Evolutionary conservation across 208 protist genomes (phyloP), one percentile per base, ranked within the genome.

Genomic region (Acanthamoeba lenticulata): DNA sequence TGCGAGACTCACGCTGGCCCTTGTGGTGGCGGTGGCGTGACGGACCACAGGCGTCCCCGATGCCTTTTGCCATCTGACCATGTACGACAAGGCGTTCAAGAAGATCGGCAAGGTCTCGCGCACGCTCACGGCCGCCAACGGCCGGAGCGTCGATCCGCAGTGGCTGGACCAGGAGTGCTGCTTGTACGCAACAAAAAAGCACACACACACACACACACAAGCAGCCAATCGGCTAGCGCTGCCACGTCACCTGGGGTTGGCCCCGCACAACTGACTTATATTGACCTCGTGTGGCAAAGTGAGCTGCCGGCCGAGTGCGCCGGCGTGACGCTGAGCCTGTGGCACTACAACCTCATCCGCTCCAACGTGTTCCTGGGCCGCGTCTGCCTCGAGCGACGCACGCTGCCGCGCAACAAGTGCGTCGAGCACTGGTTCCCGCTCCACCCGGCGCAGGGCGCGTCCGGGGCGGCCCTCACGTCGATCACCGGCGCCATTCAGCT

Each of bases 381-480:
- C 24, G 45, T 81, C 1, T 81, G 69, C n/a, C 69, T 81, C 13
- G 69, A 81, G 40, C 69, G 69, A 1, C 69, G 45, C 24, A 81
- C 69, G n/a, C 69, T 81, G 0, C 69, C 69, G 17, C 69, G 69
- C 69, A 81, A 81, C 40, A 81, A 47, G 69, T 47, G n/a, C 0
- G 40, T 81, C 36, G 69, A 81, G 40, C 69, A 81, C 27, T 81
- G 69, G 69, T 81, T 81, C 3, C 69, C 69, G 27, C 69, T 81
- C 0, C 69, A 81, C 27, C 69, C 69, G 15, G 45, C 24, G 69
- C 6, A 81, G 40, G 36, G 21, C 21, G 24, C 7, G 21, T 0
- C 6, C 2, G 69, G 69, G 9, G 69, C 45, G 5, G 24, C 13
- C 7, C 36, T 81, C 2, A 81, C 69, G 0, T n/a, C n/a, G n/a